Evolutionary conservation across 768 basidiomycete species (phyloP).

Genomic region (Lactifluus hygrophoroides): DNA sequence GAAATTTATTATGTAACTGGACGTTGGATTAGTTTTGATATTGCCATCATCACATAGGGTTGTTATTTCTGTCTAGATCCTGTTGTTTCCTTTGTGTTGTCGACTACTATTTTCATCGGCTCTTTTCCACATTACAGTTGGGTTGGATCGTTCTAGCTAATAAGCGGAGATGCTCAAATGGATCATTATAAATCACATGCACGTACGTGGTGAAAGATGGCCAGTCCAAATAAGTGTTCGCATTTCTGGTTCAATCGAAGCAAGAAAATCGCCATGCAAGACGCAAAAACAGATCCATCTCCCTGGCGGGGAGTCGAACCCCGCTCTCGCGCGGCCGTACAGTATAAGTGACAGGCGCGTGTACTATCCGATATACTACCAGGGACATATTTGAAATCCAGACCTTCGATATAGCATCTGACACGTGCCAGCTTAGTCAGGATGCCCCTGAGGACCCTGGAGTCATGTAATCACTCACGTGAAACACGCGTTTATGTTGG

Average conservation of each 20-base stretch:
- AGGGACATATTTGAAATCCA: not conserved
- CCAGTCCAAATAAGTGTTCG: too few species aligned
- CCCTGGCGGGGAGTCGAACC: slow-evolving; percentile 31
- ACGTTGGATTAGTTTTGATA: not conserved
- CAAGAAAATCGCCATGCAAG: too few species aligned
- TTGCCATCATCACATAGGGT: not conserved
- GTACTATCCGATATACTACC: slow-evolving; percentile 18
- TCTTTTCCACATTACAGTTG: slow-evolving; percentile 27
- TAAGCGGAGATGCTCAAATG: too few species aligned
- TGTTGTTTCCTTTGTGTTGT: too few species aligned
- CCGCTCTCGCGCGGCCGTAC: slow-evolving; percentile 28
- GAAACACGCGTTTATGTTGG: not conserved
- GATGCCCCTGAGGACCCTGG: too few species aligned
- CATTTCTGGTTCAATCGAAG: too few species aligned
- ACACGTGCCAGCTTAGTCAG: too few species aligned
- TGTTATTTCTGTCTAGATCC: not conserved
- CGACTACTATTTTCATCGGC: slow-evolving; percentile 16
- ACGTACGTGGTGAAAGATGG: too few species aligned
- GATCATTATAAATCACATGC: too few species aligned
- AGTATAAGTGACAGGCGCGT: slow-evolving; percentile 13
- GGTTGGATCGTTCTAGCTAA: slow-evolving; percentile 50
- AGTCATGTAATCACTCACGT: not conserved
- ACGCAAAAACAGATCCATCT: not conserved
- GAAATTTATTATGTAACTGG: slow-evolving; percentile 11
- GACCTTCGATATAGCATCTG: not conserved